phyloP scores from a whole-genome alignment of 2,329 filamentous ascomycete species.

The Macroventuria anomochaeta region DNA sequence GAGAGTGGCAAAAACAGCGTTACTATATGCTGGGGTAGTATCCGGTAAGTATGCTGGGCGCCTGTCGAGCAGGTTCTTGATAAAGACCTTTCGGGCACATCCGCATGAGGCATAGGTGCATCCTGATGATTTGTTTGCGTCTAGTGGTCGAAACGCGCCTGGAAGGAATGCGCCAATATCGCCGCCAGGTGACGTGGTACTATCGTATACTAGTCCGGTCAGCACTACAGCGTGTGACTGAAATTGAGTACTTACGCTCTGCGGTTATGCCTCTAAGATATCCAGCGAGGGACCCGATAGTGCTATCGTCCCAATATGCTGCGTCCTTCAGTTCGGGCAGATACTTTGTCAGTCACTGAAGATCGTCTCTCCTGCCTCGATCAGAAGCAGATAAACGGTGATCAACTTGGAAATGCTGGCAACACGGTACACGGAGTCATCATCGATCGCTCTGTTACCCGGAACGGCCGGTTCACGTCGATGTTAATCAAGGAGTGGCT shows the following conservation, averaged over 20 bases:
- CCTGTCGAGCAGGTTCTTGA: slow-evolving; percentile 4
- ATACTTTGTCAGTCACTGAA: slow-evolving; percentile 42
- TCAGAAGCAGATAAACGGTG: slow-evolving; percentile 49
- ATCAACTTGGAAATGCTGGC: slow-evolving; percentile 52
- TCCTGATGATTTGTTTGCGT: slow-evolving; percentile 7
- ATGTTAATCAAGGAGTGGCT: slow-evolving; percentile 18
- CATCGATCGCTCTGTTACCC: slow-evolving; percentile 32
- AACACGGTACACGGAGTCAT: slow-evolving; percentile 53
- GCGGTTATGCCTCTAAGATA: slow-evolving; percentile 41
- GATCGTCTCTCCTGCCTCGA: slow-evolving; percentile 42
- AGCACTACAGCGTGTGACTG: not conserved
- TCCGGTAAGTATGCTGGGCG: slow-evolving; percentile 54
- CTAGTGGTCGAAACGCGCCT: slow-evolving; percentile 8
- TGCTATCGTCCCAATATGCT: slow-evolving; percentile 45
- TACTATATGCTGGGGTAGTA: slow-evolving; percentile 58
- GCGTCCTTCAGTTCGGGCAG: slow-evolving; percentile 37
- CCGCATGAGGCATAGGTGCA: slow-evolving; percentile 6
- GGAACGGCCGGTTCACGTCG: slow-evolving; percentile 9
- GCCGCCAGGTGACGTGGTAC: not conserved
- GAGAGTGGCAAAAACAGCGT: slow-evolving; percentile 56
- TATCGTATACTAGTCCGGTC: slow-evolving; percentile 2
- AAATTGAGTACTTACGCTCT: slow-evolving; percentile 21
- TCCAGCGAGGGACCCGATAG: slow-evolving; percentile 41
- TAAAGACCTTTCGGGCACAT: slow-evolving; percentile 13
- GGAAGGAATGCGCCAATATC: slow-evolving; percentile 14